Conservation (phyloP, 192 early-diverging fungal genomes). For the Podochytrium sp. region DNA sequence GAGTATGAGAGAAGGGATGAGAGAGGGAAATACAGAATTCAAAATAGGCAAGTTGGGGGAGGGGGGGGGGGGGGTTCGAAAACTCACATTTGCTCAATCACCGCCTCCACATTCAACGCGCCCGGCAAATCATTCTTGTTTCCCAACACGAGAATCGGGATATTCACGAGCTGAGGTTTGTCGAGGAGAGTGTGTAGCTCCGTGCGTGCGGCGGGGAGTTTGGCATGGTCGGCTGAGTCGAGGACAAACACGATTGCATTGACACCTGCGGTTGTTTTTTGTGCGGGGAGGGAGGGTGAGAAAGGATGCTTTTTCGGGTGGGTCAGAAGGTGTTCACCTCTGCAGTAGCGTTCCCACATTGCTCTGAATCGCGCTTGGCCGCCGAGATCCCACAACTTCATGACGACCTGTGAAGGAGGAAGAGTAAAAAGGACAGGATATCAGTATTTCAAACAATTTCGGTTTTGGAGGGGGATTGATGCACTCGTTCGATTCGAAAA, state of each 20-base stretch:
- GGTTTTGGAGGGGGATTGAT: too few relatives aligned
- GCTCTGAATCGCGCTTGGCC: constrained; percentile 96
- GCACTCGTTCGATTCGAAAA: too few relatives aligned
- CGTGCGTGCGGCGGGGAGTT: constrained; percentile 87
- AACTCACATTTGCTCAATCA: constrained; percentile 89
- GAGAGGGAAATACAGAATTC: background rate
- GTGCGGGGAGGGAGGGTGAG: constrained; percentile 56
- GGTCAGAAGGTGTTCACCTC: constrained; percentile 38
- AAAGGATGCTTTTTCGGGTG: background rate
- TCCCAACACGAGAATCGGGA: constrained; percentile 96
- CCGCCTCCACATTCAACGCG: constrained; percentile 83
- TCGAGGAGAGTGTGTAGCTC: constrained; percentile 92
- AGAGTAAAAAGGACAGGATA: too few relatives aligned
- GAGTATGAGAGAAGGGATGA: too few relatives aligned
- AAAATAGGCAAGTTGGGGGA: too few relatives aligned
- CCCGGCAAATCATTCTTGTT: constrained; percentile 97
- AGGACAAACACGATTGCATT: constrained; percentile 99
- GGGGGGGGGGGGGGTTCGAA: background rate
- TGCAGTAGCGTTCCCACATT: constrained; percentile 87
- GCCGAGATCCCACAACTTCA: constrained; percentile 99
- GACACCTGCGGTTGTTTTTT: constrained; percentile 70
- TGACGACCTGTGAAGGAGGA: constrained; percentile 67
- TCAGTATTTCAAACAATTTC: too few relatives aligned
- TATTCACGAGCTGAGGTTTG: constrained; percentile 89
- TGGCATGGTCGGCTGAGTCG: constrained; percentile 93